Conservation (phyloP, 495 filamentous ascomycete genomes). For the Hypoxylon lienhwacheense region DNA sequence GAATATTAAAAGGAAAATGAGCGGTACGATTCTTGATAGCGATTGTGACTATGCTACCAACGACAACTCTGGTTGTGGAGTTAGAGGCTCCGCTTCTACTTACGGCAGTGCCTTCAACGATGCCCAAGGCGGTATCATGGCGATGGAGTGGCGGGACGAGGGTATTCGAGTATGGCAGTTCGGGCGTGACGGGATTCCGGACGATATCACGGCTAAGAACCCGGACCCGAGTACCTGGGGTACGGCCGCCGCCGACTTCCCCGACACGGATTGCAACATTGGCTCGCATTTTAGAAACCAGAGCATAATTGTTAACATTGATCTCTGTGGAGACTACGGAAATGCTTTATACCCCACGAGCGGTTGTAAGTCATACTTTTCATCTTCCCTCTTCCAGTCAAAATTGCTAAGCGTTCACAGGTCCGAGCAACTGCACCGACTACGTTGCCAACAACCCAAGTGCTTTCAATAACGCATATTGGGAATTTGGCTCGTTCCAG, state of each 20-base stretch:
- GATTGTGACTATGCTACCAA: constrained; percentile 59
- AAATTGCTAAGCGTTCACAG: constrained; percentile 38
- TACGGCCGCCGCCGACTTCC: constrained; percentile 60
- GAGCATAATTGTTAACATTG: constrained; percentile 69
- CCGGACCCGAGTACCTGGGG: constrained; percentile 66
- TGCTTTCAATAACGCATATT: constrained; percentile 65
- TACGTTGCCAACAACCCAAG: constrained; percentile 64
- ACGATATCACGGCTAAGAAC: constrained; percentile 50
- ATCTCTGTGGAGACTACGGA: constrained; percentile 70
- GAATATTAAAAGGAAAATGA: constrained; percentile 48
- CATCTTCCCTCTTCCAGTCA: neutral
- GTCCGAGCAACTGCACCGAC: constrained; percentile 58
- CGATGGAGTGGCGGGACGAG: constrained; percentile 62
- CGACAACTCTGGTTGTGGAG: constrained; percentile 59
- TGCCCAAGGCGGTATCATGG: constrained; percentile 61
- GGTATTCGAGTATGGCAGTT: constrained; percentile 68
- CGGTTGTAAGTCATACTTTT: constrained; percentile 48
- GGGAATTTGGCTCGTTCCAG: constrained; percentile 65
- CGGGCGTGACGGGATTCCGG: constrained; percentile 49
- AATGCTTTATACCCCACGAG: constrained; percentile 46
- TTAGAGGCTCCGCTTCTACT: constrained; percentile 40
- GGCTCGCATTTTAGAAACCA: constrained; percentile 61
- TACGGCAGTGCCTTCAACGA: constrained; percentile 63
- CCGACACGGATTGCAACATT: constrained; percentile 60
- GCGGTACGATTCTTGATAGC: constrained; percentile 48